phyloP scores from a whole-genome alignment of 257 asterid species.

The Eustoma russellianum region DNA sequence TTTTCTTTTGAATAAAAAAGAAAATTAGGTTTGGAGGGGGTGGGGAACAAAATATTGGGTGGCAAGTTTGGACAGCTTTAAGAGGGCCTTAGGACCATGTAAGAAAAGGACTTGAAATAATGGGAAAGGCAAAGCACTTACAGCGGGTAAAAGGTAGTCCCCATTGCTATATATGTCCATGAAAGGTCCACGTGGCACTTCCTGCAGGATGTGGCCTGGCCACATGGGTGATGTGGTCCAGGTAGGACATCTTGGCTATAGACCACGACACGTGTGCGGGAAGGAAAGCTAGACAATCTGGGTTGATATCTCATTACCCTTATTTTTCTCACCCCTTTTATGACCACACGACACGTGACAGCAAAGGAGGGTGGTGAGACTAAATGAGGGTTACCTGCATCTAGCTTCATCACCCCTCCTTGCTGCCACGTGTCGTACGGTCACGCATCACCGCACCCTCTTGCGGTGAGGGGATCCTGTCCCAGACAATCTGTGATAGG shows the following conservation, averaged over 20 bases:
- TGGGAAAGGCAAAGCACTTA: slow-evolving; percentile 13
- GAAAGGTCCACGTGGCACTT: slow-evolving; percentile 45
- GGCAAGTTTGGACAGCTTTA: slow-evolving; percentile 30
- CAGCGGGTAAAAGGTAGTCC: slow-evolving; percentile 48
- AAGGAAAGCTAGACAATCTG: slow-evolving; percentile 36
- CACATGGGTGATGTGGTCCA: slow-evolving; percentile 92
- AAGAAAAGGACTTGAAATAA: slow-evolving; percentile 54
- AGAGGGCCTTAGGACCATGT: slow-evolving; percentile 38
- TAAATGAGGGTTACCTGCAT: no score
- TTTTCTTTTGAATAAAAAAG: not conserved
- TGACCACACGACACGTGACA: no score
- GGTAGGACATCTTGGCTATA: slow-evolving; percentile 16
- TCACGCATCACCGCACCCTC: no score
- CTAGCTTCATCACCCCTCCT: no score
- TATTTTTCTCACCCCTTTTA: no score
- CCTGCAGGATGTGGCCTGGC: slow-evolving; percentile 61
- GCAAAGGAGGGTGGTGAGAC: no score
- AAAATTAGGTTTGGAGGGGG: slow-evolving; percentile 1
- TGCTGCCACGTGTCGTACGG: no score
- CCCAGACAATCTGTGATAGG: slow-evolving; percentile 41
- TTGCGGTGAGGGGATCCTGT: no score
- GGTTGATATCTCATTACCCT: no score
- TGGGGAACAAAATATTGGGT: not conserved
- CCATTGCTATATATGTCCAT: slow-evolving; percentile 12
- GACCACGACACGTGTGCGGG: slow-evolving; percentile 25